Conservation (phyloP, 495 filamentous ascomycete genomes). For the Filosporella fistucella region DNA sequence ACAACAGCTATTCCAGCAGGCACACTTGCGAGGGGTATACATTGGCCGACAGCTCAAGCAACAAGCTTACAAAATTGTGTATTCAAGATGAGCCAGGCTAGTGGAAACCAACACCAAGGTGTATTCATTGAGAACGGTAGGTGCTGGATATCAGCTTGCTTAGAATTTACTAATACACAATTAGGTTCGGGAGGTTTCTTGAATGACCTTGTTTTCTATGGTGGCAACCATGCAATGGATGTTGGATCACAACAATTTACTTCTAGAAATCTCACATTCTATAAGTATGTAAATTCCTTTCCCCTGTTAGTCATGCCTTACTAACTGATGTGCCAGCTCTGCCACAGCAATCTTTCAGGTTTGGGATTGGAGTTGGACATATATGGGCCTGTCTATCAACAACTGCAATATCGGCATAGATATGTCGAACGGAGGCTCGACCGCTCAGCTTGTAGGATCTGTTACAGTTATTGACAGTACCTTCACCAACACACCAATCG, state of each 20-base stretch:
- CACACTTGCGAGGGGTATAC: conserved; percentile 43
- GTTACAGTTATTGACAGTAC: conserved; percentile 63
- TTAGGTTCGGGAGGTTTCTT: conserved; percentile 71
- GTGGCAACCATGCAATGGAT: conserved; percentile 58
- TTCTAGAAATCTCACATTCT: conserved; percentile 45
- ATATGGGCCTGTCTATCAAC: conserved; percentile 49
- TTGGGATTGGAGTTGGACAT: conserved; percentile 47
- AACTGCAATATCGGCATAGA: conserved; percentile 61
- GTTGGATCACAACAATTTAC: conserved; percentile 60
- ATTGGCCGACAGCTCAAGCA: conserved; percentile 77
- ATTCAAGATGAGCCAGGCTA: conserved; percentile 62
- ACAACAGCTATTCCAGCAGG: background rate
- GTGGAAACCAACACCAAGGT: conserved; percentile 54
- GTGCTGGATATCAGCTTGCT: conserved; percentile 20
- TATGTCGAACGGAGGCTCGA: conserved; percentile 46
- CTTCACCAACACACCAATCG: conserved; percentile 44
- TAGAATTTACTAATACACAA: background rate
- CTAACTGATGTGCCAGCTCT: no score
- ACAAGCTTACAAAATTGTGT: conserved; percentile 73
- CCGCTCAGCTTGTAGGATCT: conserved; percentile 57
- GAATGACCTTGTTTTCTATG: conserved; percentile 60
- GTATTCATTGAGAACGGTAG: conserved; percentile 69
- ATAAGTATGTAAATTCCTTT: conserved; percentile 47
- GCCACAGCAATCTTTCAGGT: conserved; percentile 49
- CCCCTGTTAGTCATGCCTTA: no score